Base-by-base conservation (phyloP, 1,284 basidiomycete genomes). In the Trichosporon asahii region DNA sequence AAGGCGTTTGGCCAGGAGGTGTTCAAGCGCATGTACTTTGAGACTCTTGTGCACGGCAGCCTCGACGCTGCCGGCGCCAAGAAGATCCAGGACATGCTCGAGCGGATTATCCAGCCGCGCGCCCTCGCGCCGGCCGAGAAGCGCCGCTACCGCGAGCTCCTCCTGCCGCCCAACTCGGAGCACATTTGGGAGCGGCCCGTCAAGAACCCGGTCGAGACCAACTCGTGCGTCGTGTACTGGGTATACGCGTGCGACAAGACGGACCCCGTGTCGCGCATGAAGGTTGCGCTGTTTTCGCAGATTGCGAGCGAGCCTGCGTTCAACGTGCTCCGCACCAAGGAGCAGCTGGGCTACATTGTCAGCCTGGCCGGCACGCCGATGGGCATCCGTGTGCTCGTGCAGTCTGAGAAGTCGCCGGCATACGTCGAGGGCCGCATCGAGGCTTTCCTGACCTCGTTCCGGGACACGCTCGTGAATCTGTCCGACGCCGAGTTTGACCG, bases 311-410 rank as follows among this genome's bases (percentile, higher is more conserved):
- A 99, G 78, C 95, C 96, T 0, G 88, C 91, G n/a, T 99, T 99
- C 84, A 91, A 97, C 79, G 86, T 91, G 44, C 87, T 99, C 53
- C 90, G 97, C n/a, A 98, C 96, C 2, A 90, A 95, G 81, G 94
- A 99, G 81, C 97, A 99, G 82, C 87, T 99, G 0, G 97, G 97
- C 12, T 99, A 99, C 80, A 87, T 96, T 65, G 93, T 94, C 53
- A 87, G 85, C 64, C 88, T 88, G 68, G 86, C 87, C 0, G 83
- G 85, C 44, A 80, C 90, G 57, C 78, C 87, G 29, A 89, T 90
- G 12, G 95, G 94, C 11, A 84, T 97, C 75, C 88, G 93, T n/a
- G 88, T 99, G 67, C 85, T 95, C 8, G 88, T 99, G 33, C 97
- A 99, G 85, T 94, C 91, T 75, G 95, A 98, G 85, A 90, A 90